These are phyloP conservation scores for Rhytidiadelphus loreus DNA, from an alignment of 225 moss, liverwort and hornwort species.

Conservation along the genomic window DNA sequence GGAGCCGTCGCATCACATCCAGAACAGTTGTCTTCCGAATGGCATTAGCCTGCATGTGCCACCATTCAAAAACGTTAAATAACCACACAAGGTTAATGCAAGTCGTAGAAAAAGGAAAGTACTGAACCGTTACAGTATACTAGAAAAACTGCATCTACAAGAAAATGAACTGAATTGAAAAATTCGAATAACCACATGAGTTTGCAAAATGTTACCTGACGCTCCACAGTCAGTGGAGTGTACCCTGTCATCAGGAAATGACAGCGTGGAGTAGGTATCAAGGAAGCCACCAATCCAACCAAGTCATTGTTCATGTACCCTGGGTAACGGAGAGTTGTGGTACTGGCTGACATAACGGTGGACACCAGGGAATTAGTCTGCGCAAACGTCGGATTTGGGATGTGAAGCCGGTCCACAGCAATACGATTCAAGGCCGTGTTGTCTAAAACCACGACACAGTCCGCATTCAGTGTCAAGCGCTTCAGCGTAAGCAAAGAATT, in stretches of 20 bases:
- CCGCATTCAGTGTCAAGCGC: conserved; percentile 93
- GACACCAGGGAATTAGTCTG: conserved; percentile 98
- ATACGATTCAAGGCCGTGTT: conserved; percentile 98
- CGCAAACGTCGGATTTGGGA: conserved; percentile 97
- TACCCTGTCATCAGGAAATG: conserved; percentile 99
- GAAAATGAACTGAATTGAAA: not conserved
- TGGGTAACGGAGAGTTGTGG: conserved; percentile 98
- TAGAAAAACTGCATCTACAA: not conserved
- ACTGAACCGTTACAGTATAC: not conserved
- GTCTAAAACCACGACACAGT: conserved; percentile 96
- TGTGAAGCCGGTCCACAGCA: conserved; percentile 94
- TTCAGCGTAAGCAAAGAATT: conserved; percentile 94
- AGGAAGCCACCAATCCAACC: conserved; percentile 93
- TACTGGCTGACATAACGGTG: conserved; percentile 99
- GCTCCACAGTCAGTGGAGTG: conserved; percentile 95
- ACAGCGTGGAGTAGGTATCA: conserved; percentile 96
- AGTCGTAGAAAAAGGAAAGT: not conserved
- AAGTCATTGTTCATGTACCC: conserved; percentile 99
- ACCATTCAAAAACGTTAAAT: not conserved
- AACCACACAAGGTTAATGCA: not conserved
- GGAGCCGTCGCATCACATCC: conserved; percentile 95
- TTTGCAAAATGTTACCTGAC: conserved; percentile 56
- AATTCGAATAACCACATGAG: not conserved
- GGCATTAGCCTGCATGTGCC: conserved; percentile 79
- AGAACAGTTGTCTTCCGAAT: conserved; percentile 97